phyloP scores from a whole-genome alignment of 2,329 filamentous ascomycete species.

The Paracoccidioides lutzii region DNA sequence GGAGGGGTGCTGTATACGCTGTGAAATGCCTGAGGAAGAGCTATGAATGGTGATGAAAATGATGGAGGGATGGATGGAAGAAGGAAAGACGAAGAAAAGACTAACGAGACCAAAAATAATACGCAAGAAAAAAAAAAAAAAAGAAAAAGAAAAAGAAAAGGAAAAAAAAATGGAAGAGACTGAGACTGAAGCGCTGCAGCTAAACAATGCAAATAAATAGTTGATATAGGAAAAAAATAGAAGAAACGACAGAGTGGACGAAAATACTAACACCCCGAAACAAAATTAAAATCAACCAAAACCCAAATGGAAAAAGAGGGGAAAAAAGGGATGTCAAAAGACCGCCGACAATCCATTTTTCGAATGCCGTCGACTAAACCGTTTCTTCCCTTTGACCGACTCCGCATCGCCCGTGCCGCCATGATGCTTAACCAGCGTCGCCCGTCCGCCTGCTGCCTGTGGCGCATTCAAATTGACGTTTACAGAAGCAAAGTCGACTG shows the following conservation, averaged over 20 bases:
- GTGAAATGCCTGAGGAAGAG: not conserved
- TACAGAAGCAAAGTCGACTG: constrained; percentile 24
- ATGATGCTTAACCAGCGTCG: constrained; percentile 31
- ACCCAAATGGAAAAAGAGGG: not conserved
- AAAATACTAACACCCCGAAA: no score
- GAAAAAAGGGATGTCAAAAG: constrained; percentile 43
- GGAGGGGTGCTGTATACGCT: constrained; percentile 2
- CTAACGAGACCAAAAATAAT: not conserved
- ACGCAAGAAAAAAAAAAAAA: not conserved
- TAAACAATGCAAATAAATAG: constrained; percentile 7
- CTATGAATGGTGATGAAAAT: not conserved
- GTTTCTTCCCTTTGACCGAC: constrained; percentile 46
- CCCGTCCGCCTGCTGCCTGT: constrained; percentile 28
- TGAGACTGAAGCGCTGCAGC: not conserved
- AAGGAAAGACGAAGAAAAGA: no score
- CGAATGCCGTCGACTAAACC: constrained; percentile 84
- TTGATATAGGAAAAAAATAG: constrained; percentile 15
- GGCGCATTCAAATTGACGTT: constrained; percentile 14
- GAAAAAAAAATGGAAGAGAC: not conserved
- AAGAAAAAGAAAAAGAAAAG: not conserved
- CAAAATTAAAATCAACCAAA: no score
- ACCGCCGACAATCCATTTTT: constrained; percentile 87
- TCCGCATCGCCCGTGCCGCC: constrained; percentile 33
- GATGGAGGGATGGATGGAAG: not conserved
- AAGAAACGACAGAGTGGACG: not conserved